Base-by-base conservation (phyloP, 1,139 yeast species). In the Kurtzmaniella quercitrusa region DNA sequence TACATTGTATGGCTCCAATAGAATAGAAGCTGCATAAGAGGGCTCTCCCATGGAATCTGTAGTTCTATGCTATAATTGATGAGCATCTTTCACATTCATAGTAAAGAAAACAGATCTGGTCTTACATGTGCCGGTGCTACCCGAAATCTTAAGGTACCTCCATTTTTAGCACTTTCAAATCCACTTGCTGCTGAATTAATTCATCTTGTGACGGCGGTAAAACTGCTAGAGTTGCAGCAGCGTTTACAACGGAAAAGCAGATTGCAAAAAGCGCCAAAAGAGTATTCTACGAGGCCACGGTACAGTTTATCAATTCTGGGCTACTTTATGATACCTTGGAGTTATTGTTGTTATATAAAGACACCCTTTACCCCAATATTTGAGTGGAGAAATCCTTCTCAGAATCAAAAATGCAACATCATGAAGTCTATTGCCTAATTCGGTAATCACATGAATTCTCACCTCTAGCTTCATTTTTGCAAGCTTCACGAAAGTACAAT, bases 151-250 rank as follows among this genome's bases (percentile, higher is more conserved):
- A 63, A 50, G 6, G 66, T 56, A 3, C 60, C 50, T 12, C 71
- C 71, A 1, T 52, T 49, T 17, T 51, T 46, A 8, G 50, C 47
- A 27, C 31, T 27, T 27, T 10, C n/a, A 21, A 47, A 37, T 43
- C 65, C 66, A 43, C 42, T 3, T 43, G 43, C 2, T 67, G 63
- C 1, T 65, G 65, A 47, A 65, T n/a, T n/a, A n/a, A 66, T 1
- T 55, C 51, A 50, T 66, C 71, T 14, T 56, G 49, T 2, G 51
- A 41, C 5, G 63, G 63, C 25, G 10, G 3, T 8, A 25, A 29
- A 3, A 10, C 33, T 10, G 21, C 27, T 16, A 23, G 34, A 19
- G 42, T 17, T 21, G 42, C 42, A n/a, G 42, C 42, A 16, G 19
- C 7, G 7, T 10, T 27, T 6, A 27, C 10, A 10, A 7, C 7